Evolutionary conservation across 2,329 filamentous ascomycete genomes (phyloP).

Genomic region (Aureobasidium sp.): DNA sequence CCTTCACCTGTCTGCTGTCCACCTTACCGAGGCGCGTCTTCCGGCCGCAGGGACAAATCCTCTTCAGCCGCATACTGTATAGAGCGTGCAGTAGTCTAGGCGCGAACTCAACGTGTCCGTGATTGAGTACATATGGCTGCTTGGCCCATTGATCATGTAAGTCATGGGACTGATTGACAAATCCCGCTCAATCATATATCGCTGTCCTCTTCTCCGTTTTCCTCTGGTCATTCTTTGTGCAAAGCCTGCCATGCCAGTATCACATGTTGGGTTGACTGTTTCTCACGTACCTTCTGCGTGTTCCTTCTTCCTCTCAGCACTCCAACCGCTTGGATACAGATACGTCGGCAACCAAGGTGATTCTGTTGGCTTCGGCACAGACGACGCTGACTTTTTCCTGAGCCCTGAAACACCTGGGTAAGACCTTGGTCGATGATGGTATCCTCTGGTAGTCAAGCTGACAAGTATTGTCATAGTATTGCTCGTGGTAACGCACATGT

Average conservation of each 20-base stretch:
- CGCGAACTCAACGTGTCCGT: constrained; percentile 5
- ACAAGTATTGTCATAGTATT: constrained; percentile 20
- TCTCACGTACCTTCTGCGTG: constrained; percentile 69
- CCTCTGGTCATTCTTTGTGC: not conserved
- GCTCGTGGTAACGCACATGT: constrained; percentile 51
- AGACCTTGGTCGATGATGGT: not conserved
- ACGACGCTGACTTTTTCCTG: constrained; percentile 55
- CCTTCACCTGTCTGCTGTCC: not conserved
- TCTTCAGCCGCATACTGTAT: not conserved
- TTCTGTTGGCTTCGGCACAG: constrained; percentile 52
- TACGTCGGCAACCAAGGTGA: constrained; percentile 57
- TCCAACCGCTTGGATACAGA: constrained; percentile 68
- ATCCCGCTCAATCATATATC: not conserved
- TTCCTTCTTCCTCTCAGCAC: constrained; percentile 73
- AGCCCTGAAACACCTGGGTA: constrained; percentile 39
- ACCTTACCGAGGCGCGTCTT: not conserved
- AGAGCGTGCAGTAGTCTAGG: constrained; percentile 6
- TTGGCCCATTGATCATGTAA: not conserved
- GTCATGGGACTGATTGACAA: not conserved
- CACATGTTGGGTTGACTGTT: constrained; percentile 58
- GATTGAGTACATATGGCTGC: not conserved
- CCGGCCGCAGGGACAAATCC: not conserved
- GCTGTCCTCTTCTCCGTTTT: not conserved
- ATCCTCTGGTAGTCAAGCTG: not conserved
- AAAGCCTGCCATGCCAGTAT: constrained; percentile 45